Evolutionary conservation across 108 stramenopile species (phyloP).

Genomic region (Pinguiococcus pyrenoidosus): DNA sequence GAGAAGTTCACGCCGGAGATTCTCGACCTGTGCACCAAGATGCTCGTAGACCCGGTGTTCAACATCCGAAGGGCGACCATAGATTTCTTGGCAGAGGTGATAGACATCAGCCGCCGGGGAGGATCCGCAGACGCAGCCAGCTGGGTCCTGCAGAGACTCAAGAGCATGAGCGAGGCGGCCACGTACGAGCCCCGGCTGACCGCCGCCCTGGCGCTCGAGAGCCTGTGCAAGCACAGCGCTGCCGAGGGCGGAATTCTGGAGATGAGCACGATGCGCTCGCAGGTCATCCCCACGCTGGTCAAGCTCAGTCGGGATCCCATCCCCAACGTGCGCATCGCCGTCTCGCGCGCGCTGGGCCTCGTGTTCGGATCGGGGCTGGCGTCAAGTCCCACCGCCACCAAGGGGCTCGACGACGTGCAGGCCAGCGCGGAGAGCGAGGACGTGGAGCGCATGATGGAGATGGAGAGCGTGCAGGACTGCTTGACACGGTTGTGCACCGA

Average conservation of each 20-base stretch:
- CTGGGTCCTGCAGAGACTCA: no score
- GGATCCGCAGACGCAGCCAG: no score
- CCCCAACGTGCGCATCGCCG: conserved; percentile 92
- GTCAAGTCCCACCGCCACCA: neutral
- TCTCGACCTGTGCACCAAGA: conserved; percentile 63
- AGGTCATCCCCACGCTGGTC: conserved; percentile 69
- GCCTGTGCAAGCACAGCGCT: no score
- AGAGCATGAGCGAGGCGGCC: no score
- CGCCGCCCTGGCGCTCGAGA: conserved; percentile 65
- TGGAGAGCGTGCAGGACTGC: neutral
- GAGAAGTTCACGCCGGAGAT: no score
- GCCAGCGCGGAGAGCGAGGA: neutral
- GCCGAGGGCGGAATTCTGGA: conserved; percentile 62
- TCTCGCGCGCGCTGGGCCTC: neutral
- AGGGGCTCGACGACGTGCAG: neutral
- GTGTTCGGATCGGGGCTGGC: neutral
- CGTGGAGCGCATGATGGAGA: neutral
- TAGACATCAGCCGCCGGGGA: no score
- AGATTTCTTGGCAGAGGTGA: no score
- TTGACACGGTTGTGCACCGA: conserved; percentile 36
- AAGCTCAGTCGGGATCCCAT: conserved; percentile 83
- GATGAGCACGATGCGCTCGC: conserved; percentile 32
- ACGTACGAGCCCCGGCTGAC: conserved; percentile 70
- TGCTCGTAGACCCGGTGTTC: conserved; percentile 84
- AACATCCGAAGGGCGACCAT: no score